Base-by-base conservation (phyloP, 495 filamentous ascomycete genomes). In the Aspergillus egyptiacus region DNA sequence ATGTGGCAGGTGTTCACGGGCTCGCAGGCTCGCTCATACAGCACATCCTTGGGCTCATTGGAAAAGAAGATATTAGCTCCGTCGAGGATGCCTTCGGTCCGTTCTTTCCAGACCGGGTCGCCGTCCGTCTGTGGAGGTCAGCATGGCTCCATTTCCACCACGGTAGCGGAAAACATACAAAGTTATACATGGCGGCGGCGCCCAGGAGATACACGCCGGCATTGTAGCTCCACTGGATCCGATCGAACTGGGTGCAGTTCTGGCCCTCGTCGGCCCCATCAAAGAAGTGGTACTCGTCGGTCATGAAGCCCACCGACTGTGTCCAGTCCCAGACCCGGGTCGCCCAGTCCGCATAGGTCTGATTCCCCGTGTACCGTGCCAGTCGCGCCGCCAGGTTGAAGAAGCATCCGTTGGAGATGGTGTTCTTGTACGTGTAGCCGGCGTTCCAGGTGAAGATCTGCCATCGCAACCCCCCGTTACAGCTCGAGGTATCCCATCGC, bases 351-450 rank as follows among this genome's bases (percentile, higher is more conserved):
- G 78, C 76, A 60, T 95, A 95, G 0, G 86, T 91, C 46, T 77
- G 55, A 56, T 95, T 95, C 5, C 77, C 73, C 6, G 87, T 89
- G 61, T 89, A 91, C 39, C 74, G 75, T 0, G 85, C 86, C 41
- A 95, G 68, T 7, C 90, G 78, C 1, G 88, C 81, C 3, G 81
- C 85, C 31, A 95, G 66, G 51, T 94, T 82, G 65, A 93, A 86
- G 67, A 91, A 88, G 47, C 82, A 79, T 4, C 83, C 87, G 41
- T 89, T 93, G 3, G 85, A 85, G 48, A 85, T 87, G 17, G 86
- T 73, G 62, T 88, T 91, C 66, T 91, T 85, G 71, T 91, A 91
- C 43, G 82, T 75, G 48, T 86, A 93, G 0, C 90, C 89, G 40
- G 77, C 80, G 54, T 93, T 90, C 48, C 76, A 84, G 1, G 78